A percentile compares a stretch with the other conserved stretches of the same genome.
These are phyloP conservation scores for Asterella californica DNA, from an alignment of 225 moss, liverwort and hornwort species.

Conservation along the genomic window DNA sequence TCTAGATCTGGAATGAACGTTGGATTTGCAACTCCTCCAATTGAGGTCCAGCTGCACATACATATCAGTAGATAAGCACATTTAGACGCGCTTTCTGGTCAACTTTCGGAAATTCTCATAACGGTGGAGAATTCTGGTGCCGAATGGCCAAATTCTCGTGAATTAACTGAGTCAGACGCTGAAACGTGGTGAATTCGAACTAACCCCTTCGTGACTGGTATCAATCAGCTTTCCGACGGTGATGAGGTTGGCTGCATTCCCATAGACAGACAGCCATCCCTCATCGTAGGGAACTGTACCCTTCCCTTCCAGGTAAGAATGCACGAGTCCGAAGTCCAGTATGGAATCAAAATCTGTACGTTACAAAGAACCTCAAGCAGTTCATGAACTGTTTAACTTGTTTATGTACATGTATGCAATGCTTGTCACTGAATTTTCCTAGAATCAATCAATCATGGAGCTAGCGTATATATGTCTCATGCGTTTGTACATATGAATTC, in stretches of 20 bases:
- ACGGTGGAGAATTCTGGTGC: not conserved
- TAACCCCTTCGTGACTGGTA: not conserved
- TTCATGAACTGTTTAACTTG: not conserved
- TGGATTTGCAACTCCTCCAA: not conserved
- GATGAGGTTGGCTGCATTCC: slow-evolving; percentile 14
- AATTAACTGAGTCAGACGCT: not conserved
- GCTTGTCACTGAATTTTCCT: no score
- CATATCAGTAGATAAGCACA: no score
- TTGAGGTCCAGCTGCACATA: not conserved
- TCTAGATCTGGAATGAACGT: not conserved
- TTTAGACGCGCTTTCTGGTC: not conserved
- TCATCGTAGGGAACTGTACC: not conserved
- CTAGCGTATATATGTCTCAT: not conserved
- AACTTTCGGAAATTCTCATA: not conserved
- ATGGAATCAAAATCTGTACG: not conserved
- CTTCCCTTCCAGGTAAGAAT: not conserved
- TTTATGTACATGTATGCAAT: not conserved
- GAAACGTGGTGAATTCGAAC: not conserved
- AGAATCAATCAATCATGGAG: no score
- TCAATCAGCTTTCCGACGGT: slow-evolving; percentile 16
- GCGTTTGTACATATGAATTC: no score
- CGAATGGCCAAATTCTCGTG: not conserved
- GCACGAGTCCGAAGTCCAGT: not conserved
- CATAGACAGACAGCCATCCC: slow-evolving; percentile 3
- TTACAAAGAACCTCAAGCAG: not conserved